Percentiles rank a stretch among this genome's conserved stretches.
Conservation (phyloP, 495 filamentous ascomycete genomes). For the Amniculicola lignicola region DNA sequence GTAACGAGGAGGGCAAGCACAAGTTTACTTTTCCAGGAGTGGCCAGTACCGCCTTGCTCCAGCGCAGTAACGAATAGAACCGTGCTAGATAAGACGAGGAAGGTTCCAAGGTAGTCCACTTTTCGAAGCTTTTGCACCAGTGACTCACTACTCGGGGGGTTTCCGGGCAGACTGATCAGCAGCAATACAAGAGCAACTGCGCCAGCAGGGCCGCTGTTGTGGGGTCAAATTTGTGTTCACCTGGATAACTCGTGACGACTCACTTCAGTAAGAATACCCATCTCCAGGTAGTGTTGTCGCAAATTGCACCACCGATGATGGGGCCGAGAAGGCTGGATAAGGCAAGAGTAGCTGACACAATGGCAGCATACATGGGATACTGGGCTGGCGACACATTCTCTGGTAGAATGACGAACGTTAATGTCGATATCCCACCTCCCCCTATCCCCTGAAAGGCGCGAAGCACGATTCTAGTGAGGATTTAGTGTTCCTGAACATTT, state of each 20-base stretch:
- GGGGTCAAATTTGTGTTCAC: not conserved
- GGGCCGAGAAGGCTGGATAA: slow-evolving; percentile 47
- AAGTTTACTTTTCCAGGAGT: slow-evolving; percentile 16
- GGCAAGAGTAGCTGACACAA: slow-evolving; percentile 39
- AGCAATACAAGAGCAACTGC: not conserved
- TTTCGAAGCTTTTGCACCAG: not conserved
- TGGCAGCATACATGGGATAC: slow-evolving; percentile 40
- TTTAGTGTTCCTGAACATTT: not conserved
- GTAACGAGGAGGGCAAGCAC: slow-evolving; percentile 14
- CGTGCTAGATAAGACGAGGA: slow-evolving; percentile 7
- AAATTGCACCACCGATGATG: slow-evolving; percentile 46
- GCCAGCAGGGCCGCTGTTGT: not conserved
- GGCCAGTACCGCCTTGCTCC: slow-evolving; percentile 14
- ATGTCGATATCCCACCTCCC: slow-evolving; percentile 33
- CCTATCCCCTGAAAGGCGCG: slow-evolving; percentile 21
- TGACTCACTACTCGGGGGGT: too few relatives aligned
- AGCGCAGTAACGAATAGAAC: slow-evolving; percentile 22
- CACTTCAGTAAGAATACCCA: slow-evolving; percentile 38
- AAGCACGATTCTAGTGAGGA: slow-evolving; percentile 9
- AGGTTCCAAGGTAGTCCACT: slow-evolving; percentile 18
- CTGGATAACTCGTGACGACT: not conserved
- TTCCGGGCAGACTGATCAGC: not conserved
- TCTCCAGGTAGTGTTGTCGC: slow-evolving; percentile 43
- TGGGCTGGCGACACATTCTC: slow-evolving; percentile 47
- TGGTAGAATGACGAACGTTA: slow-evolving; percentile 53